A percentile compares a stretch with the other conserved stretches of the same genome.
Conservation (phyloP, 192 early-diverging fungal species). For the Coemansia sp. region DNA sequence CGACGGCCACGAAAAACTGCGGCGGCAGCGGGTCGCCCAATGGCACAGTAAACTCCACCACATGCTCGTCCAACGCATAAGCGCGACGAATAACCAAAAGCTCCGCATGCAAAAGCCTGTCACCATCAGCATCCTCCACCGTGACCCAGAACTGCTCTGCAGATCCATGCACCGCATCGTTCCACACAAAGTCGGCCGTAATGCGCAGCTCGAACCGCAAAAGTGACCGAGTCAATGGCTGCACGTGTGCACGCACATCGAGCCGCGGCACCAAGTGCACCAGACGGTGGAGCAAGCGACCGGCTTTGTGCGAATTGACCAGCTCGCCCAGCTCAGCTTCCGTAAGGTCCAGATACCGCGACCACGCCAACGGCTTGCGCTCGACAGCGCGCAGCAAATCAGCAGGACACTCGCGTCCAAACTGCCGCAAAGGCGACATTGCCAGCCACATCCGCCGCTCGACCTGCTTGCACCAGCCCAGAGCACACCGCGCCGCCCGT, state of each 20-base stretch:
- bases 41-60: slow-evolving; percentile 87
- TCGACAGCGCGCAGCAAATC: slow-evolving; percentile 89
- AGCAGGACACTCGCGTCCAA: slow-evolving; percentile 64
- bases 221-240: slow-evolving; percentile 90
- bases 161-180: slow-evolving; percentile 81
- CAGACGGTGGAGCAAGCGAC: slow-evolving; percentile 84
- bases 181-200: slow-evolving; percentile 93
- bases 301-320: slow-evolving; percentile 81
- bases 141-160: slow-evolving; percentile 93
- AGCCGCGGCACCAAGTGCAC: slow-evolving; percentile 94
- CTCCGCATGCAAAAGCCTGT: slow-evolving; percentile 87
- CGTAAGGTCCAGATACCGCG: slow-evolving; percentile 89
- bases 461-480: slow-evolving; percentile 97
- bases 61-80: slow-evolving; percentile 83
- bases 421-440: slow-evolving; percentile 96
- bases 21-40: slow-evolving; percentile 92
- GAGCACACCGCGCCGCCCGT: slow-evolving; percentile 80
- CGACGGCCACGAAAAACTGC: slow-evolving; percentile 91
- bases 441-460: slow-evolving; percentile 91
- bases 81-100: slow-evolving; percentile 86
- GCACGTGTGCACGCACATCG: slow-evolving; percentile 86
- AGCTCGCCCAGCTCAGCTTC: slow-evolving; percentile 94
- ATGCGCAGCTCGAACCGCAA: slow-evolving; percentile 89
- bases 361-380: slow-evolving; percentile 92
- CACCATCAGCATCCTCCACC: slow-evolving; percentile 93